Conservation (phyloP, 495 filamentous ascomycete genomes). For the Xylaria curta region DNA sequence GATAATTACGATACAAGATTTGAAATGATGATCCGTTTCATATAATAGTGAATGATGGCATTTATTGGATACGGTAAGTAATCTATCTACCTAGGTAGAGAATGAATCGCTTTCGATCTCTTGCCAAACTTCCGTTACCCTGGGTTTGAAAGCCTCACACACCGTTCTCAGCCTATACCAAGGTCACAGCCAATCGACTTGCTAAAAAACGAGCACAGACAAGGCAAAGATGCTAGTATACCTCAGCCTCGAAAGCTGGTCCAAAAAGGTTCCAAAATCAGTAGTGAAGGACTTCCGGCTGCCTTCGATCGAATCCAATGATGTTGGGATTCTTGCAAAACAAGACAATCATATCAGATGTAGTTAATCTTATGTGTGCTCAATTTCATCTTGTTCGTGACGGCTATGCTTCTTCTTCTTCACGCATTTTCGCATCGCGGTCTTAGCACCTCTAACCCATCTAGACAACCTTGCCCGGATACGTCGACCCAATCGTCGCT, state of each 20-base stretch:
- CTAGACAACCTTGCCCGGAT: constrained; percentile 34
- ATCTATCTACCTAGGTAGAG: constrained; percentile 29
- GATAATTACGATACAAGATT: background rate
- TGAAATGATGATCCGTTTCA: background rate
- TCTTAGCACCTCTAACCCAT: constrained; percentile 38
- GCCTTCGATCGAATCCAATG: constrained; percentile 38
- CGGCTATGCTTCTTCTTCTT: constrained; percentile 30
- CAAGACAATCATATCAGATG: constrained; percentile 24
- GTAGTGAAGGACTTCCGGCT: constrained; percentile 30
- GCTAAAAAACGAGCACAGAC: constrained; percentile 35
- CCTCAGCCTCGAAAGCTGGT: constrained; percentile 30
- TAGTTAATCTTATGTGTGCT: constrained; percentile 15
- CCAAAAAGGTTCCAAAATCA: constrained; percentile 42
- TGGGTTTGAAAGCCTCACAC: constrained; percentile 33
- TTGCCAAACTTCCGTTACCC: constrained; percentile 40
- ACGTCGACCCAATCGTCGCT: constrained; percentile 27
- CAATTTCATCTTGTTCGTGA: background rate
- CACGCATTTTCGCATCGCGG: constrained; percentile 34
- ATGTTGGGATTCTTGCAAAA: constrained; percentile 32
- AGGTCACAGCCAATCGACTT: constrained; percentile 37
- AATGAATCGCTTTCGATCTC: constrained; percentile 30
- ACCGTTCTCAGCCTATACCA: constrained; percentile 40
- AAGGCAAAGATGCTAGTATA: constrained; percentile 31
- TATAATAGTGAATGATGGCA: constrained; percentile 16
- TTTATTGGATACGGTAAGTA: constrained; percentile 31